A percentile compares a stretch with the other conserved stretches of the same genome.
Evolutionary conservation across 2,329 filamentous ascomycete genomes (phyloP).

Genomic region (Xylariaceae sp.): DNA sequence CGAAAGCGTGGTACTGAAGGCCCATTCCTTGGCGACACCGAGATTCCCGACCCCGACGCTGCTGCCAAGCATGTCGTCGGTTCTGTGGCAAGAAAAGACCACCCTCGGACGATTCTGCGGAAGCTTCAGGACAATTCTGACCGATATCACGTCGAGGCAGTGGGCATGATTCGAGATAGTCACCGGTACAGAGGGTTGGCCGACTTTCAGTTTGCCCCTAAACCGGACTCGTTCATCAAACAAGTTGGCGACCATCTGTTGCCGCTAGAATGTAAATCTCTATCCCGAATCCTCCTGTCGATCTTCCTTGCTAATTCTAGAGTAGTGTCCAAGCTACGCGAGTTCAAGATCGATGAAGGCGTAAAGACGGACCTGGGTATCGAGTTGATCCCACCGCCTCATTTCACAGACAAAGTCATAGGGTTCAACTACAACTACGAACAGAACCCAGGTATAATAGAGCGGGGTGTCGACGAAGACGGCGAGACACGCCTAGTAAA

Average conservation of each 20-base stretch:
- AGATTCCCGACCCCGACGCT: conserved; percentile 24
- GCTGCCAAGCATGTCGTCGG: conserved; percentile 27
- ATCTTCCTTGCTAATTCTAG: conserved; percentile 15
- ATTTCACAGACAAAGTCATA: conserved; percentile 69
- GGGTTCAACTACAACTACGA: conserved; percentile 79
- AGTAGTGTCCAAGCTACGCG: conserved; percentile 47
- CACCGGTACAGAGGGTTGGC: conserved; percentile 83
- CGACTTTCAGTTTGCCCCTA: conserved; percentile 80
- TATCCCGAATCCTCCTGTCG: background rate
- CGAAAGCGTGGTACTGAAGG: conserved; percentile 73
- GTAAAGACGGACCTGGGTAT: conserved; percentile 56
- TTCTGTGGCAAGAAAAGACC: conserved; percentile 47
- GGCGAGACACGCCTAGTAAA: conserved; percentile 53
- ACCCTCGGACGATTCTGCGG: conserved; percentile 53
- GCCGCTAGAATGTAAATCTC: conserved; percentile 60
- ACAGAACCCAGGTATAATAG: conserved; percentile 74
- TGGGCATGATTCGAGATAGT: conserved; percentile 71
- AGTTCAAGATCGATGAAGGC: conserved; percentile 64
- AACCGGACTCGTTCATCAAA: conserved; percentile 63
- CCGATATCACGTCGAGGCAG: conserved; percentile 63
- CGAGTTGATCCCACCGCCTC: conserved; percentile 74
- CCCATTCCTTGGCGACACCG: conserved; percentile 52
- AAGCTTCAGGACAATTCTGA: conserved; percentile 67
- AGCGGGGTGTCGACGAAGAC: conserved; percentile 52
- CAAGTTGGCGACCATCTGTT: conserved; percentile 69